Evolutionary conservation across 176 grass and related monocot species (phyloP), one percentile per base, ranked within the genome.

Genomic region (Zoysia japonica): DNA sequence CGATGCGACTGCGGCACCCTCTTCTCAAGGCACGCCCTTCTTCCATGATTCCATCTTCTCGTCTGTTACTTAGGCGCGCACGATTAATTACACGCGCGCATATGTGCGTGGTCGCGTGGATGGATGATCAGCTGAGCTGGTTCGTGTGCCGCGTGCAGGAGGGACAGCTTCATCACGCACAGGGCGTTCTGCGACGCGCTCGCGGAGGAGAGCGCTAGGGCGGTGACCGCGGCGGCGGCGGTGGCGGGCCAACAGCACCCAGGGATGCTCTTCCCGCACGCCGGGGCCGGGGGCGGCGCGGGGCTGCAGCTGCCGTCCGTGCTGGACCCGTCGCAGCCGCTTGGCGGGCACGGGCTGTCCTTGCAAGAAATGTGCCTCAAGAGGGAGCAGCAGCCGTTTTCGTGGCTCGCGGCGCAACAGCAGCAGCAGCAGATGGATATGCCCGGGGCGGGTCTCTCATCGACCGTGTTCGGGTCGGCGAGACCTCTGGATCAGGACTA

Each of bases 131-230:
- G 28, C 28, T 28, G 28, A 28, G 28, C 28, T 28, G 28, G 28
- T 28, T 28, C 28, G 4, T 4, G 36, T 56, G 6, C 10, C 28
- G 28, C 28, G 63, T 47, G 73, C 76, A 94, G 96, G 90, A 80
- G 96, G 79, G 96, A 99, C 54, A 99, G 96, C 86, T 99, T 99
- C 88, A 99, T 99, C 75, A 99, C 96, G 11, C 96, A 99, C 88
- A 78, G 96, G 70, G 96, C 96, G 8, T 99, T 99, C 73, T 99
- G 96, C 59, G 96, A 99, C 72, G 96, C 96, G 73, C 79, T 99
- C 35, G 96, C 96, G 7, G 96, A 99, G 83, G 96, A 99, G 82
- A 99, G 92, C 76, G 96, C 96, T 16, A 91, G 96, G 80, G 90
- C 84, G 6, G 89, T 90, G 2, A 80, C 79, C 7, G 86, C 68